phyloP scores from a whole-genome alignment of 1,284 basidiomycete genomes.

The Rhodotorula sp. region DNA sequence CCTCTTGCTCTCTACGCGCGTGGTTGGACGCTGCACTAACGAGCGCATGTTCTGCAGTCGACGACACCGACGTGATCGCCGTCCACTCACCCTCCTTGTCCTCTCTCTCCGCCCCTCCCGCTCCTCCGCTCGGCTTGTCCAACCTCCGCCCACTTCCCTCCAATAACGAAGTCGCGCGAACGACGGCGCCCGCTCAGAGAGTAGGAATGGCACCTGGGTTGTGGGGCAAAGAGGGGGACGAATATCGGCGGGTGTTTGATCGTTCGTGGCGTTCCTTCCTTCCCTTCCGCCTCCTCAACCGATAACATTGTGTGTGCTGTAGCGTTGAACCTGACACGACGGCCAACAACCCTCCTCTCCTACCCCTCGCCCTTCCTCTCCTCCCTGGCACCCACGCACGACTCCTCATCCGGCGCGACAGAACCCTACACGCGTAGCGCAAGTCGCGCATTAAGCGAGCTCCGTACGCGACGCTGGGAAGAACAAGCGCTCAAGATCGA shows the following conservation, averaged over 20 bases:
- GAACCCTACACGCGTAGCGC: slow-evolving; percentile 21
- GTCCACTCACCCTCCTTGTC: slow-evolving; percentile 14
- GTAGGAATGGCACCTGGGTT: not conserved
- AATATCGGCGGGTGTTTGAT: not conserved
- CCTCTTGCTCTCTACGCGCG: too few species aligned
- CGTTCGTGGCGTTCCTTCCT: not conserved
- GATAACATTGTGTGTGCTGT: not conserved
- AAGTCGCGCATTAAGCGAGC: not conserved
- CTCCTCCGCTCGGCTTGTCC: not conserved
- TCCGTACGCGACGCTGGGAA: slow-evolving; percentile 7
- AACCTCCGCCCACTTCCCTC: not conserved
- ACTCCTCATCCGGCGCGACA: slow-evolving; percentile 33
- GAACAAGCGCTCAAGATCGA: not conserved
- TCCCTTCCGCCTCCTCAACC: too few species aligned
- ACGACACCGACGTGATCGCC: slow-evolving; percentile 40
- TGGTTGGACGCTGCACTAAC: too few species aligned
- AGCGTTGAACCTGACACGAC: not conserved
- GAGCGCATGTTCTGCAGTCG: slow-evolving; percentile 7
- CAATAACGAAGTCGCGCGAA: not conserved
- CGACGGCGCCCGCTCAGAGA: not conserved
- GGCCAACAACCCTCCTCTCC: slow-evolving; percentile 3
- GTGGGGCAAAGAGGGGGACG: not conserved
- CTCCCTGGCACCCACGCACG: slow-evolving; percentile 39
- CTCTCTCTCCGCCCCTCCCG: not conserved
- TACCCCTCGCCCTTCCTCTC: slow-evolving; percentile 9